A percentile compares a stretch with the other conserved stretches of the same genome.
Evolutionary conservation across 176 grass and related monocot genomes (phyloP).

Genomic region (Eragrostis curvula): DNA sequence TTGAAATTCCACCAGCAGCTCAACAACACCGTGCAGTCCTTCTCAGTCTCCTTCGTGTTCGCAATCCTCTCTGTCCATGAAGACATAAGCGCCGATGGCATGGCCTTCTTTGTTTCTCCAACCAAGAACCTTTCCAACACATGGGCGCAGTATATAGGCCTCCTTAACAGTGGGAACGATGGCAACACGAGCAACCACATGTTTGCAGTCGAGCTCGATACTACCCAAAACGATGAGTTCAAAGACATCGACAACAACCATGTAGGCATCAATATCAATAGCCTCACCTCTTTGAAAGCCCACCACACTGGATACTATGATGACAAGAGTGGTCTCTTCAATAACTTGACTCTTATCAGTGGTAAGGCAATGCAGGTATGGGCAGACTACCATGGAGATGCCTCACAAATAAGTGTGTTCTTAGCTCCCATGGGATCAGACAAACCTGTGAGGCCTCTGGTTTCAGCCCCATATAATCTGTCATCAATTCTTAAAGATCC

Average conservation of each 20-base stretch:
- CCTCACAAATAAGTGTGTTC: conserved; percentile 19
- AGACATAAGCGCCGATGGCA: conserved; percentile 40
- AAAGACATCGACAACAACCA: conserved; percentile 48
- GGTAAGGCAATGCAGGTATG: conserved; percentile 46
- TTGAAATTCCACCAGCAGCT: neutral
- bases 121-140: conserved; percentile 48
- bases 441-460: conserved; percentile 27
- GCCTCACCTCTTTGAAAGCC: conserved; percentile 22
- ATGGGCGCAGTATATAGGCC: conserved; percentile 45
- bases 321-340: neutral
- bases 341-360: conserved; percentile 39
- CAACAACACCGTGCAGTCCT: conserved; percentile 31
- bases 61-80: conserved; percentile 42
- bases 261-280: conserved; percentile 40
- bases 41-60: conserved; percentile 45
- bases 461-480: conserved; percentile 19
- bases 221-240: conserved; percentile 46
- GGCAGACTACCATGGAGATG: conserved; percentile 28
- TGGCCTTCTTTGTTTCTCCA: conserved; percentile 54
- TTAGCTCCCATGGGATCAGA: conserved; percentile 17
- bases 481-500: conserved; percentile 21
- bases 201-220: conserved; percentile 46
- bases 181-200: conserved; percentile 48
- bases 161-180: conserved; percentile 39
- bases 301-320: conserved; percentile 33